phyloP scores from a whole-genome alignment of 352 stramenopile genomes.

The Pythium biforme region DNA sequence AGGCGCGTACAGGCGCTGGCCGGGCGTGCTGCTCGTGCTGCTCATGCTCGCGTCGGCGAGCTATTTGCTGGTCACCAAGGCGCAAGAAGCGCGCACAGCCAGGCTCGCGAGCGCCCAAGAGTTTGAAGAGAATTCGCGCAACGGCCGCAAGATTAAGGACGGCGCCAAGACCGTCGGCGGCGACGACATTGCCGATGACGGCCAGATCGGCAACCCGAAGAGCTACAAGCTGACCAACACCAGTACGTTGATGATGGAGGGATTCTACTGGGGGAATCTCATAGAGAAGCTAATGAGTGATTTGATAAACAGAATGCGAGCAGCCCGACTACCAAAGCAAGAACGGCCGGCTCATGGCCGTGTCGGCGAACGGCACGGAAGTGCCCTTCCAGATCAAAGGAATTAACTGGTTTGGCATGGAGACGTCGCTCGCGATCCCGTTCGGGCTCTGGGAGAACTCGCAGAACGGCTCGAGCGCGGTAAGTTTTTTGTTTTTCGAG shows the following conservation, averaged over 20 bases:
- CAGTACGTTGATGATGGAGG: constrained; percentile 20
- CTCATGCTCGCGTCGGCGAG: constrained; percentile 32
- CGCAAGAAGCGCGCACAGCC: constrained; percentile 33
- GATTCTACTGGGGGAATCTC: too few relatives aligned
- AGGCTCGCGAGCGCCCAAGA: constrained; percentile 26
- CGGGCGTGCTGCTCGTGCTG: constrained; percentile 51
- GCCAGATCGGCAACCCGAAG: constrained; percentile 63
- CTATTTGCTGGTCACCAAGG: constrained; percentile 39
- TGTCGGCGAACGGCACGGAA: constrained; percentile 67
- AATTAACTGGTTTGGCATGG: constrained; percentile 82
- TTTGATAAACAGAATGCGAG: constrained; percentile 38
- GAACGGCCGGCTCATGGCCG: constrained; percentile 55
- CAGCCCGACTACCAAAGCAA: constrained; percentile 78
- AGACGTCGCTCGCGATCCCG: constrained; percentile 57
- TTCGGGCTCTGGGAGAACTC: constrained; percentile 81
- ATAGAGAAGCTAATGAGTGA: background rate
- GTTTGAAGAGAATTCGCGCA: constrained; percentile 38
- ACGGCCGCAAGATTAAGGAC: constrained; percentile 49
- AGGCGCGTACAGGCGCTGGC: constrained; percentile 40
- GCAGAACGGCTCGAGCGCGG: constrained; percentile 67
- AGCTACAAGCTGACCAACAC: constrained; percentile 42
- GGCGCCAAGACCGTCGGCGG: constrained; percentile 32
- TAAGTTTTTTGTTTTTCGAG: constrained; percentile 16
- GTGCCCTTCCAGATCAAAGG: constrained; percentile 71
- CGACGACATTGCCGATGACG: constrained; percentile 48